Percentiles rank a stretch among this genome's conserved stretches.
phyloP scores from a whole-genome alignment of 2,329 filamentous ascomycete species.

The Mollisia scopiformis region DNA sequence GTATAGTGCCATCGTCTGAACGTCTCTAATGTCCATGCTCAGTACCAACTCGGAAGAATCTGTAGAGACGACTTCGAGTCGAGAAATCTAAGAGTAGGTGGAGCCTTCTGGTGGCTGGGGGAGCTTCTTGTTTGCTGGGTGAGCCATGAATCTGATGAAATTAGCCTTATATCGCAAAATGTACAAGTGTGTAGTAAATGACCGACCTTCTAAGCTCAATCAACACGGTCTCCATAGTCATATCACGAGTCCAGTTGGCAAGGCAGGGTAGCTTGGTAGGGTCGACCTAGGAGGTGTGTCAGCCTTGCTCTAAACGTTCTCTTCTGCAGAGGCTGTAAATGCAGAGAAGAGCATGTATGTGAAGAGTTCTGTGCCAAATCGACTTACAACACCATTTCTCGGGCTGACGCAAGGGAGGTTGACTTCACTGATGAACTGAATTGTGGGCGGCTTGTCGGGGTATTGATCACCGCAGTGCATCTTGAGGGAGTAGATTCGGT shows the following conservation, averaged over 20 bases:
- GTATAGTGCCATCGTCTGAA: no score
- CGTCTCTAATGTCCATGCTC: no score
- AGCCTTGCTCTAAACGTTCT: not conserved
- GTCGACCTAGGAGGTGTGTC: slow-evolving; percentile 63
- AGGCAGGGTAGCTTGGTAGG: slow-evolving; percentile 82
- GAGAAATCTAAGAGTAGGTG: slow-evolving; percentile 43
- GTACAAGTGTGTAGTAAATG: not conserved
- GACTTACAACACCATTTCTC: slow-evolving; percentile 69
- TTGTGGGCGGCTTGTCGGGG: slow-evolving; percentile 84
- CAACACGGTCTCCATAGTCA: slow-evolving; percentile 92
- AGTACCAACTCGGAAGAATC: not conserved
- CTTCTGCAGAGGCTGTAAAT: not conserved
- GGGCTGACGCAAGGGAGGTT: slow-evolving; percentile 94
- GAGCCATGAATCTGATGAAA: slow-evolving; percentile 80
- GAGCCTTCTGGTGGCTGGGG: slow-evolving; percentile 90
- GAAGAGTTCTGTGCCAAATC: not conserved
- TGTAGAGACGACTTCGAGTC: not conserved
- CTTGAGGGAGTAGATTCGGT: slow-evolving; percentile 97
- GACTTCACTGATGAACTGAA: slow-evolving; percentile 92
- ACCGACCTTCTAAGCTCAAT: slow-evolving; percentile 79
- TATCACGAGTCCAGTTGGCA: slow-evolving; percentile 87
- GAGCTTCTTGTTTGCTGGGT: slow-evolving; percentile 90
- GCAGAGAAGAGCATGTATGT: no score
- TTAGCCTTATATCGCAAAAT: slow-evolving; percentile 31
- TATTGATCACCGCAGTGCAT: slow-evolving; percentile 93